Conservation (phyloP, 805 yeast species). For the Metschnikowia koreensis region DNA sequence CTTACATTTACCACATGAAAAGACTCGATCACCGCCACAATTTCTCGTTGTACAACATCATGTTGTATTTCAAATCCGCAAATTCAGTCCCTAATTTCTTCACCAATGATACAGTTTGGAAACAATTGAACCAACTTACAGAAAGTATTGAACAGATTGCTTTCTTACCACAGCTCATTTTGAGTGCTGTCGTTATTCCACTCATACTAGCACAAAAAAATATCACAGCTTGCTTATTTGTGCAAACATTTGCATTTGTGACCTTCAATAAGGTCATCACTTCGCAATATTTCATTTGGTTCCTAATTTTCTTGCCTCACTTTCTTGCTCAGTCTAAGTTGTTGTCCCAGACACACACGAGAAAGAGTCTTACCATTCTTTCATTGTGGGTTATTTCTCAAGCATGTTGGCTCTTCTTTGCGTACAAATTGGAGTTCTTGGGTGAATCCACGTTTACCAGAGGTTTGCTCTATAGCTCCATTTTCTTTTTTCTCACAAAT, state of each 20-base stretch:
- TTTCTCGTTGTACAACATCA: slow-evolving; percentile 81
- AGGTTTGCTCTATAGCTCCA: slow-evolving; percentile 54
- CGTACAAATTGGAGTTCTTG: slow-evolving; percentile 75
- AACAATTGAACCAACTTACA: not conserved
- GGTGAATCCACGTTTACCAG: slow-evolving; percentile 66
- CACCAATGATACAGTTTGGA: not conserved
- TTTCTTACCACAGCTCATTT: slow-evolving; percentile 74
- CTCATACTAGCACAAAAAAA: slow-evolving; percentile 32
- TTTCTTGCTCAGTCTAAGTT: slow-evolving; percentile 49
- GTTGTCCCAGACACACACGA: slow-evolving; percentile 14
- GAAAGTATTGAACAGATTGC: slow-evolving; percentile 55
- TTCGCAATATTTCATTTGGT: slow-evolving; percentile 96
- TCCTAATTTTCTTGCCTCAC: slow-evolving; percentile 78
- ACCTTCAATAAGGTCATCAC: slow-evolving; percentile 65
- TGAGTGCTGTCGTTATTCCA: slow-evolving; percentile 63
- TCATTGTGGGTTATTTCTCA: slow-evolving; percentile 69
- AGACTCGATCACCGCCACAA: slow-evolving; percentile 94
- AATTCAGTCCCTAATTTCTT: too few relatives aligned
- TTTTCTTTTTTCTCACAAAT: slow-evolving; percentile 59
- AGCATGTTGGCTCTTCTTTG: slow-evolving; percentile 74
- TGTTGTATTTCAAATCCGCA: slow-evolving; percentile 62
- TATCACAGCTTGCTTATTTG: slow-evolving; percentile 33
- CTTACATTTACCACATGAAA: slow-evolving; percentile 78
- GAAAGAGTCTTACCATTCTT: slow-evolving; percentile 42
- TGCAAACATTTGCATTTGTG: slow-evolving; percentile 46